Conservation (phyloP, 2,329 filamentous ascomycete genomes). For the Monascus ruber region DNA sequence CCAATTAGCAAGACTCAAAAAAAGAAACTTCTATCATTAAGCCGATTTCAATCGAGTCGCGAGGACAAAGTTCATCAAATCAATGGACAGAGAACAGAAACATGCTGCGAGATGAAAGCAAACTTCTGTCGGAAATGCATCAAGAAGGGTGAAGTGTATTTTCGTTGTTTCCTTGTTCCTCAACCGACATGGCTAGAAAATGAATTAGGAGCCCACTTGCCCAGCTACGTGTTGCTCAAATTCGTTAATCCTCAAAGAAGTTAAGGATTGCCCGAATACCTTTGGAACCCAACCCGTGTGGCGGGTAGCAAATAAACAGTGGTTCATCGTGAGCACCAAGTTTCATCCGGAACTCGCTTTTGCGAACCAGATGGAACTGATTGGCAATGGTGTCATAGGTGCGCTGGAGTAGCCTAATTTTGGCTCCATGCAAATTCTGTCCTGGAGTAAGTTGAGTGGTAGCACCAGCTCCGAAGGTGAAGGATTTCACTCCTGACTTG, state of each 20-base stretch:
- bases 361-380: conserved; percentile 69
- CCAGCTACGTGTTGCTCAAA: not conserved
- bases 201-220: not conserved
- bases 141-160: too few species aligned
- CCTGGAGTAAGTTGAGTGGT: conserved; percentile 63
- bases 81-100: too few species aligned
- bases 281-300: conserved; percentile 68
- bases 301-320: conserved; percentile 82
- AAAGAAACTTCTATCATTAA: too few species aligned
- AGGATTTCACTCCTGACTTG: conserved; percentile 48
- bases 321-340: conserved; percentile 74
- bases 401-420: conserved; percentile 68
- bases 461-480: conserved; percentile 83
- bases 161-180: too few species aligned
- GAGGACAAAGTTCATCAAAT: too few species aligned
- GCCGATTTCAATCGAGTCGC: too few species aligned
- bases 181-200: too few species aligned
- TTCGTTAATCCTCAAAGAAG: conserved; percentile 61
- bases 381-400: conserved; percentile 74
- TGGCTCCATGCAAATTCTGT: conserved; percentile 67
- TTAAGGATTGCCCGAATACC: conserved; percentile 77
- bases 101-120: too few species aligned
- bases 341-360: conserved; percentile 84
- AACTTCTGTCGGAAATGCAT: too few species aligned
- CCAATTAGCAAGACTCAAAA: too few species aligned